Evolutionary conservation across 805 yeast genomes (phyloP).

Genomic region (Candida khao-thaluensis): DNA sequence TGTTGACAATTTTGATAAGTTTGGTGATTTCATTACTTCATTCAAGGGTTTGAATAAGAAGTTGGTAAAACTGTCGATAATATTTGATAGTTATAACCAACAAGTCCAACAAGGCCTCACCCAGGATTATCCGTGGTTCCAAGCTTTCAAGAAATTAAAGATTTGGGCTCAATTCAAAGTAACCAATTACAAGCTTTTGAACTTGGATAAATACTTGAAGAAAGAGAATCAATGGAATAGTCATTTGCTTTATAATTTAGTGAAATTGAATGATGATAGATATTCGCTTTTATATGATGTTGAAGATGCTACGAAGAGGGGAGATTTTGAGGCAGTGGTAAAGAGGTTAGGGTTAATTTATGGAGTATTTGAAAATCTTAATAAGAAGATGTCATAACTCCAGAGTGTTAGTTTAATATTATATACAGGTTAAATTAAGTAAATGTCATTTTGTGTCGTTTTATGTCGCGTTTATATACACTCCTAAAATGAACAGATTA

Average conservation of each 20-base stretch:
- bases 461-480: no score
- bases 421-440: no score
- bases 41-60: background rate
- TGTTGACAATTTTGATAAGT: constrained; percentile 13
- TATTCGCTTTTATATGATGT: constrained; percentile 18
- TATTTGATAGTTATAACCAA: constrained; percentile 49
- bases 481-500: no score
- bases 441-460: no score
- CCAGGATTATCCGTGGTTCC: constrained; percentile 79
- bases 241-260: constrained; percentile 11
- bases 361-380: constrained; percentile 21
- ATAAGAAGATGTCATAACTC: constrained; percentile 19
- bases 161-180: constrained; percentile 57
- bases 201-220: constrained; percentile 29
- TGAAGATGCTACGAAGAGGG: background rate
- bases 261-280: constrained; percentile 17
- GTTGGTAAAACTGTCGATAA: constrained; percentile 25
- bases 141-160: constrained; percentile 54
- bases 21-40: constrained; percentile 3
- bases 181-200: constrained; percentile 51
- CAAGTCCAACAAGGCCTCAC: constrained; percentile 50
- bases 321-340: constrained; percentile 21
- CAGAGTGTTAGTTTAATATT: no score
- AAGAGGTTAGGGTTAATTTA: constrained; percentile 25
- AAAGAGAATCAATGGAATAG: constrained; percentile 9